Evolutionary conservation across 1,139 yeast species (phyloP).

Genomic region (Taphrina confusa): DNA sequence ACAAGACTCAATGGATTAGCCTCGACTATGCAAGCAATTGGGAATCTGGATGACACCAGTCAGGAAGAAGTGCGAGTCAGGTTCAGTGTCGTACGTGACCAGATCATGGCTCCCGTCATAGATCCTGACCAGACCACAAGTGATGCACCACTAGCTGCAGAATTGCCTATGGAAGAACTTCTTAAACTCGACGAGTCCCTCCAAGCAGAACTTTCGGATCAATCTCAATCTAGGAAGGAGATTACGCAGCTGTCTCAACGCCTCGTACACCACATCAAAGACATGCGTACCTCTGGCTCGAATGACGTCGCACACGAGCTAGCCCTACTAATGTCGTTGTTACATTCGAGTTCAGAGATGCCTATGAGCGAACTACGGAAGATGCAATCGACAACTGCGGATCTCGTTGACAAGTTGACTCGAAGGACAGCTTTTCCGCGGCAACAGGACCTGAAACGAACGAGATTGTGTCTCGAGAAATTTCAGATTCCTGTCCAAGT

Average conservation of each 20-base stretch:
- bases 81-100: not conserved
- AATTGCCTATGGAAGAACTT: not conserved
- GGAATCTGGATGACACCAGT: not conserved
- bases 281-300: not conserved
- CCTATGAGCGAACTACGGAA: conserved; percentile 10
- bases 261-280: not conserved
- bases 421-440: conserved; percentile 7
- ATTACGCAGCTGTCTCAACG: not conserved
- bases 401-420: conserved; percentile 16
- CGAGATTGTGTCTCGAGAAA: conserved; percentile 2
- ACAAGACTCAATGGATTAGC: not conserved
- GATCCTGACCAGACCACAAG: too few relatives aligned
- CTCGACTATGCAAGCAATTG: not conserved
- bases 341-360: not conserved
- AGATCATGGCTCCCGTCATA: not conserved
- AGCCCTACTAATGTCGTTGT: not conserved
- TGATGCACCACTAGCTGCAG: not conserved
- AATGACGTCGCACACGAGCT: not conserved
- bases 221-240: not conserved
- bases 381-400: not conserved
- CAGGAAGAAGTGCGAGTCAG: not conserved
- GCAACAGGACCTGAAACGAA: not conserved
- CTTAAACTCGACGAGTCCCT: not conserved
- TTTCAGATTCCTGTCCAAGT: conserved; percentile 16
- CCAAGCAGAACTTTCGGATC: not conserved